Base-by-base conservation (phyloP, 2,329 filamentous ascomycete species). In the Cryphonectria parasitica region DNA sequence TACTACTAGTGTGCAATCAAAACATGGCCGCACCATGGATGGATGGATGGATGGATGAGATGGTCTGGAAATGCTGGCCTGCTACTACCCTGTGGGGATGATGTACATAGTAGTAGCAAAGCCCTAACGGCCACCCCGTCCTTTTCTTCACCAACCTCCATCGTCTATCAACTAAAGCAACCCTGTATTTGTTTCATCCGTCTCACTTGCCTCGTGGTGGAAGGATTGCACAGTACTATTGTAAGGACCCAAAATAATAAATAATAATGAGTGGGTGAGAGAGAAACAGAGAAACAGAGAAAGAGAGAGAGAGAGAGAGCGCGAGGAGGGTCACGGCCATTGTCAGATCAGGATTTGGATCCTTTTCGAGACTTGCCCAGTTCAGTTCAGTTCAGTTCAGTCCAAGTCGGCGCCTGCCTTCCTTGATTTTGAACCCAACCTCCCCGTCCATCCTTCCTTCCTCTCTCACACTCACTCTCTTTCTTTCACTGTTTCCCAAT, bases 121-220 rank as follows among this genome's bases (percentile, higher is more conserved):
- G 36, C n/a, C 52, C 52, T 11, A 28, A 56, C n/a, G n/a, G 52
- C n/a, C 52, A 3, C 52, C 52, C 52, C n/a, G 17, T 17, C 45
- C 45, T n/a, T n/a, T 19, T 49, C 45, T 49, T 49, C 22, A 49
- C 45, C 22, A n/a, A 2, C 45, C 22, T 49, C 45, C 45, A 49
- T 49, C 45, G 6, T 10, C 13, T 17, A 43, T 49, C 45, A 49
- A n/a, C 22, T 22, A 49, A 49, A 49, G 19, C 28, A 28, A 31
- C 54, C 54, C 54, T 56, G 25, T 11, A 34, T 15, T 28, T 58
- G 54, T 58, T 58, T 58, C 54, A 58, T 58, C 54, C 54, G 17
- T 58, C 28, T 58, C 54, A 58, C 54, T 8, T 49, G 45, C 6
- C n/a, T 28, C 19, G 54, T 25, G 25, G 2, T 8, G 54, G 54